Percentiles rank a stretch among this genome's conserved stretches.
Evolutionary conservation across 129 eudicot genomes (phyloP).

Genomic region (Chrysanthemum seticuspe): DNA sequence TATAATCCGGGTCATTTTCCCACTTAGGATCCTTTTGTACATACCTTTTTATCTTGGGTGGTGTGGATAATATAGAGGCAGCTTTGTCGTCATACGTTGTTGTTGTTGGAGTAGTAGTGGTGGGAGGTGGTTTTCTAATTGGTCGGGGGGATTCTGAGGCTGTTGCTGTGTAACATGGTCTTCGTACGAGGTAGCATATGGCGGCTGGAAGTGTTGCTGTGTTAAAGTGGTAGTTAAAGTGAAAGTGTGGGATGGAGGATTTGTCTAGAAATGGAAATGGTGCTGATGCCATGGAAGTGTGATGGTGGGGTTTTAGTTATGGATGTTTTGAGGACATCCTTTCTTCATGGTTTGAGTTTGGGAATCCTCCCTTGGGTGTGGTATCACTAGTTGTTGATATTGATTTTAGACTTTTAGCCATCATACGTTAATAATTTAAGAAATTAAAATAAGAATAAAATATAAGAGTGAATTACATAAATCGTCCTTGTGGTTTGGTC

Average conservation of each 20-base stretch:
- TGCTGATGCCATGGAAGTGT: slow-evolving; percentile 52
- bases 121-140: slow-evolving; percentile 31
- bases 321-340: slow-evolving; percentile 24
- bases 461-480: no score
- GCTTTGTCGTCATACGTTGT: slow-evolving; percentile 14
- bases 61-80: slow-evolving; percentile 1
- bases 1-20: slow-evolving; percentile 52
- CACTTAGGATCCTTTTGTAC: slow-evolving; percentile 34
- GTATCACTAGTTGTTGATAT: no score
- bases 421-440: no score
- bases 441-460: no score
- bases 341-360: background rate
- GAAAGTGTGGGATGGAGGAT: slow-evolving; percentile 53
- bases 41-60: slow-evolving; percentile 12
- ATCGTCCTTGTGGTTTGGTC: no score
- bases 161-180: slow-evolving; percentile 40
- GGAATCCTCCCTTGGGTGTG: no score
- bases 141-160: slow-evolving; percentile 48
- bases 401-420: no score
- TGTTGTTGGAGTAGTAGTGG: slow-evolving; percentile 24
- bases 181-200: slow-evolving; percentile 30
- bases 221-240: slow-evolving; percentile 18
- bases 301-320: background rate
- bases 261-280: slow-evolving; percentile 54
- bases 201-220: slow-evolving; percentile 30